phyloP scores from a whole-genome alignment of 345 rosid genomes.

The Eucalyptus albens region DNA sequence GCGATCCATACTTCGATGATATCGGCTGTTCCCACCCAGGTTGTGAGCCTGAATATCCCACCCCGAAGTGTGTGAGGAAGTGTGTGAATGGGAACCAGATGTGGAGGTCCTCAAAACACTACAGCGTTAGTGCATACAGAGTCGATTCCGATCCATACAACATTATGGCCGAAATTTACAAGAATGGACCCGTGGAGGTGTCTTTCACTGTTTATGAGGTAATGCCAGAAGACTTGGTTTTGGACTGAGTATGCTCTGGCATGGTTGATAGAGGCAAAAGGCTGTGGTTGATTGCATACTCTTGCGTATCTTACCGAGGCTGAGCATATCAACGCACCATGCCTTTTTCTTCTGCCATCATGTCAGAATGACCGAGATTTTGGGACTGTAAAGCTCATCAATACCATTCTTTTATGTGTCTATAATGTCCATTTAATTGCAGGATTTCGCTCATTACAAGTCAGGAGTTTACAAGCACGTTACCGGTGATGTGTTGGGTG shows the following conservation, averaged over 20 bases:
- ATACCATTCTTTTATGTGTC: not conserved
- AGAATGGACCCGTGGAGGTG: conserved; percentile 93
- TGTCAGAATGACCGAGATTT: not conserved
- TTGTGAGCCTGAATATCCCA: conserved; percentile 78
- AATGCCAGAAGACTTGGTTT: not conserved
- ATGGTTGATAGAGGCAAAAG: not conserved
- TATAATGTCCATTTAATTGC: not conserved
- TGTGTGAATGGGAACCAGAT: conserved; percentile 61
- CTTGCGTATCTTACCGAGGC: not conserved
- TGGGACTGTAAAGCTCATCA: not conserved
- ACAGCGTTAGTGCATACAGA: conserved; percentile 56
- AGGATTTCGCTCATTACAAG: conserved; percentile 96
- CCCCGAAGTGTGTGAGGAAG: conserved; percentile 70
- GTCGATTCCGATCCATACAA: conserved; percentile 48
- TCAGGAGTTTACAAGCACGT: conserved; percentile 91
- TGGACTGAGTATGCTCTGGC: not conserved
- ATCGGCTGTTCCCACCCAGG: conserved; percentile 97
- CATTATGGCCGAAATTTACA: conserved; percentile 83
- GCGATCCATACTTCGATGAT: conserved; percentile 86
- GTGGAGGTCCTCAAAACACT: conserved; percentile 78
- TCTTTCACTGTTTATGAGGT: conserved; percentile 93
- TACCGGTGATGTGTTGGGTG: conserved; percentile 64
- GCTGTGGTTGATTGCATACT: not conserved
- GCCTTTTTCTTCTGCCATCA: not conserved
- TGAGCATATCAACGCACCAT: not conserved